Evolutionary conservation across 148 eudicot genomes (phyloP), one percentile per base, ranked within the genome.

Genomic region (Oxyria digyna): DNA sequence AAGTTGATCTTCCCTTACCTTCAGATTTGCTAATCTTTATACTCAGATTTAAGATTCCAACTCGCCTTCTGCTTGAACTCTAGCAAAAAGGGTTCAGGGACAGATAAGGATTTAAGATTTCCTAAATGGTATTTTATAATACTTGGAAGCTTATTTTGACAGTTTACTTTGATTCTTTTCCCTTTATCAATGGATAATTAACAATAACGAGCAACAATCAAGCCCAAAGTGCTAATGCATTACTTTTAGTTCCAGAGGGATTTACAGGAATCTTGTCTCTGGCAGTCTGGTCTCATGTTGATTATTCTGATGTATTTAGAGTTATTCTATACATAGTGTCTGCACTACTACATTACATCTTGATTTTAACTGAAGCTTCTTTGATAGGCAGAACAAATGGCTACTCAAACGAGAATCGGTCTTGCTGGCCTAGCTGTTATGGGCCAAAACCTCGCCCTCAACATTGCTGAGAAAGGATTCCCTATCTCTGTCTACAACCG

Each of bases 361-460:
- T 59, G 20, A 29, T 59, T 27, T 13, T 59, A 24, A 50, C 64
- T 2, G 27, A 55, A 27, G 29, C 43, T 31, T 48, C 74, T 62
- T 6, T 49, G 15, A 24, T 73, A 75, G 76, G 75, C 32, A 31
- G 69, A 71, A 67, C 55, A 74, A 71, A 89, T 89, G 96, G 81
- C 85, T 59, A 46, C 81, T 32, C 87, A 82, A 46, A 87, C 96
- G 74, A 91, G 97, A 85, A 91, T 91, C 64, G 97, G 96, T 68
- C 92, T 91, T 38, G 95, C 95, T 41, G 97, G 97, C 73, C 84
- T 91, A 32, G 97, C 97, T 26, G 96, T 91, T 42, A 88, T 88
- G 97, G 97, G 97, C 45, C 97, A 91, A 79, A 91, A 91, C 77
- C 96, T 91, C 12, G 97, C 97, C 69, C 96, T 88, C 48, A 88